Conservation (phyloP, 2,329 filamentous ascomycete genomes). For the Colletotrichum liriopes region DNA sequence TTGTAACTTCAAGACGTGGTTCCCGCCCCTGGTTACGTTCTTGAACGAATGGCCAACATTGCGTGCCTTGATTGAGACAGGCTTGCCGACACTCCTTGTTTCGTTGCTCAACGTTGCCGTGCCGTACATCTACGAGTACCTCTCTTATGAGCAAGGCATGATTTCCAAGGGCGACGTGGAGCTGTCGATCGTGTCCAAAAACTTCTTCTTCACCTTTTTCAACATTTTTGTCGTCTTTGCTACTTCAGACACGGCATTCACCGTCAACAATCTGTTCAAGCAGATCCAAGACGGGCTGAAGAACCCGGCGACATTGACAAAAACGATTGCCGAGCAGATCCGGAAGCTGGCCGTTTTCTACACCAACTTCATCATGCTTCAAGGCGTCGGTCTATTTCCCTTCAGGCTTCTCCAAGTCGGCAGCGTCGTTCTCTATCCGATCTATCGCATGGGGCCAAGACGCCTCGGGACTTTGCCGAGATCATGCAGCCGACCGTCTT, state of each 20-base stretch:
- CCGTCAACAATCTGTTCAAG: conserved; percentile 82
- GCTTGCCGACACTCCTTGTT: conserved; percentile 86
- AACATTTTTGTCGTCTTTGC: conserved; percentile 98
- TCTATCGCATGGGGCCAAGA: conserved; percentile 84
- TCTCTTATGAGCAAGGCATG: conserved; percentile 93
- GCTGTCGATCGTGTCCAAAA: conserved; percentile 95
- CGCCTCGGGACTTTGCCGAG: conserved; percentile 90
- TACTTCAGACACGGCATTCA: conserved; percentile 86
- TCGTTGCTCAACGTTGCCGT: conserved; percentile 92
- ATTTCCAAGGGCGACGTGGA: conserved; percentile 96
- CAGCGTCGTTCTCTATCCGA: conserved; percentile 85
- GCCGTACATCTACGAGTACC: conserved; percentile 94
- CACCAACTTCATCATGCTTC: conserved; percentile 92
- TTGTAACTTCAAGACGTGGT: conserved; percentile 82
- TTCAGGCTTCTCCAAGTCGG: conserved; percentile 94
- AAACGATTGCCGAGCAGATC: conserved; percentile 82
- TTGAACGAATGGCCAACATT: conserved; percentile 79
- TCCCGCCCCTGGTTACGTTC: conserved; percentile 78
- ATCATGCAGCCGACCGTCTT: conserved; percentile 88
- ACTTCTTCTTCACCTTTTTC: conserved; percentile 99
- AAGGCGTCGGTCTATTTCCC: conserved; percentile 93
- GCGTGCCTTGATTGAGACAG: conserved; percentile 86
- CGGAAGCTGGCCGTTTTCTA: conserved; percentile 87
- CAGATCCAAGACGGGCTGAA: conserved; percentile 81
- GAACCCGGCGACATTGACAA: conserved; percentile 85